A percentile compares a stretch with the other conserved stretches of the same genome.
Conservation (phyloP, 176 grass and related monocot species). For the Otatea glauca region DNA sequence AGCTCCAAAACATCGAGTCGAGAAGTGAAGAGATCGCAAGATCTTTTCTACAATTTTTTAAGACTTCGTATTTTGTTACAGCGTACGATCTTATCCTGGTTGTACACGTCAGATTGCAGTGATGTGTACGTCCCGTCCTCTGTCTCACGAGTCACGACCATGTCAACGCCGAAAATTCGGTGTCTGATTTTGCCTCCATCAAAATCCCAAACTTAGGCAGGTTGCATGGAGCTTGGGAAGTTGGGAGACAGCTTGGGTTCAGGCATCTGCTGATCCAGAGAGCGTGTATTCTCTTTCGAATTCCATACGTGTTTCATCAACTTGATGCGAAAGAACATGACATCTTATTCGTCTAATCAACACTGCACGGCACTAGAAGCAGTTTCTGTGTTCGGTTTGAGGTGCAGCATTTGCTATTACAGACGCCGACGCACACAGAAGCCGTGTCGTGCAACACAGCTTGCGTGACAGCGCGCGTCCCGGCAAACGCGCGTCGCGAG, state of each 20-base stretch:
- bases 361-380: too few relatives aligned
- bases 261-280: not conserved
- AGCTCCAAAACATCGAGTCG: not conserved
- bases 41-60: not conserved
- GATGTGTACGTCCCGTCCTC: not conserved
- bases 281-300: not conserved
- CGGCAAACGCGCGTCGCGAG: too few relatives aligned
- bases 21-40: slow-evolving; percentile 6
- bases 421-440: not conserved
- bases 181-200: not conserved
- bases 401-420: not conserved
- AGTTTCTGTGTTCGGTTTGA: not conserved
- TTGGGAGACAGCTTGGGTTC: not conserved
- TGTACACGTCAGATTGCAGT: not conserved
- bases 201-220: not conserved
- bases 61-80: not conserved
- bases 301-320: not conserved
- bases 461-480: too few relatives aligned
- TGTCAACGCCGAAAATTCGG: not conserved
- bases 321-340: not conserved
- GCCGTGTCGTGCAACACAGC: not conserved
- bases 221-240: not conserved
- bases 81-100: not conserved
- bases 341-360: not conserved
- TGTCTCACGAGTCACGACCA: not conserved